Conservation (phyloP, 192 early-diverging fungal genomes). For the Linnemannia zychae region DNA sequence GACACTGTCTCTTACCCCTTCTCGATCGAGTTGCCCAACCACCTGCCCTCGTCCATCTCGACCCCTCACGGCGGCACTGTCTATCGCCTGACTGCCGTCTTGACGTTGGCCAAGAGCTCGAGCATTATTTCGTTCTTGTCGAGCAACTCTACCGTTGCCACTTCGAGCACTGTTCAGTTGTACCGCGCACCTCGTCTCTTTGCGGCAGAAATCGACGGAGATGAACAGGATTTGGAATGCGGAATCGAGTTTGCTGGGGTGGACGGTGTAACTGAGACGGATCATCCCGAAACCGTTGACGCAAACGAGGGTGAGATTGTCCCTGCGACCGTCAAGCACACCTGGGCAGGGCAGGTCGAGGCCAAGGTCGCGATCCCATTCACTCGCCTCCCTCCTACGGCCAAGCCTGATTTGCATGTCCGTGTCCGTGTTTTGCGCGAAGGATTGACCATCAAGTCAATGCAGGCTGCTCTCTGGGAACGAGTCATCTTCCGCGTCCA, state of each 20-base stretch:
- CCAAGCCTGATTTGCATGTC: slow-evolving; percentile 37
- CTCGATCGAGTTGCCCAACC: slow-evolving; percentile 37
- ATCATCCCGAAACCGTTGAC: slow-evolving; percentile 15
- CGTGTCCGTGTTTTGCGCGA: slow-evolving; percentile 47
- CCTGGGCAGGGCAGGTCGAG: slow-evolving; percentile 48
- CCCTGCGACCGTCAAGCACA: slow-evolving; percentile 35
- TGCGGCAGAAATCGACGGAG: background rate
- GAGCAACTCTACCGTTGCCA: slow-evolving; percentile 21
- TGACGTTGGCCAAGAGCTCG: slow-evolving; percentile 42
- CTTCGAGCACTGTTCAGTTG: slow-evolving; percentile 28
- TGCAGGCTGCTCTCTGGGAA: slow-evolving; percentile 48
- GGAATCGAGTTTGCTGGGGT: background rate
- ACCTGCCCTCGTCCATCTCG: slow-evolving; percentile 37
- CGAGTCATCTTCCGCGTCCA: slow-evolving; percentile 48
- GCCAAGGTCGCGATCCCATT: slow-evolving; percentile 35
- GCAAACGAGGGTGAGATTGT: slow-evolving; percentile 24
- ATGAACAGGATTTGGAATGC: slow-evolving; percentile 8
- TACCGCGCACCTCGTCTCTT: slow-evolving; percentile 36
- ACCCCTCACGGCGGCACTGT: slow-evolving; percentile 55
- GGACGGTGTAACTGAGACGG: slow-evolving; percentile 6
- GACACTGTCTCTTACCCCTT: slow-evolving; percentile 30
- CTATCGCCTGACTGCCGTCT: slow-evolving; percentile 46
- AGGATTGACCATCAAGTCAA: slow-evolving; percentile 41
- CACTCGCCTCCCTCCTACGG: slow-evolving; percentile 22
- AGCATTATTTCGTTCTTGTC: slow-evolving; percentile 51